phyloP scores from a whole-genome alignment of 257 asterid genomes.

The Jacaranda mimosifolia region DNA sequence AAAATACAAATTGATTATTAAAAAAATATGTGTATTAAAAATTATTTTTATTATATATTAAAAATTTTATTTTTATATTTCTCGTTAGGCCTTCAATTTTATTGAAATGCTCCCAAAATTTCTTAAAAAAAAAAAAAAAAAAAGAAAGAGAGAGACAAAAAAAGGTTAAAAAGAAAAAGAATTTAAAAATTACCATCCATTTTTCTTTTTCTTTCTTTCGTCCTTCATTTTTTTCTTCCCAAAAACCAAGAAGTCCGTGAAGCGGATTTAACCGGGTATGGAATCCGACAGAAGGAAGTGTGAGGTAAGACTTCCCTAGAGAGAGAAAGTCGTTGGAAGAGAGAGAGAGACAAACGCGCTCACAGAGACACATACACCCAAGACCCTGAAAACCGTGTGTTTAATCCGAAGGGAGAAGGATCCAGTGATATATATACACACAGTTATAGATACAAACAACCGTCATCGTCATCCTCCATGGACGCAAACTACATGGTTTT shows the following conservation, averaged over 20 bases:
- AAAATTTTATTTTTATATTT: no score
- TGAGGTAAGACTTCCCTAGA: constrained; percentile 33
- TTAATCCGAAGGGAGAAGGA: constrained; percentile 23
- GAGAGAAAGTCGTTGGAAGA: constrained; percentile 35
- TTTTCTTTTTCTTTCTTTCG: no score
- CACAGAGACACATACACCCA: constrained; percentile 23
- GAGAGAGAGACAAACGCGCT: constrained; percentile 40
- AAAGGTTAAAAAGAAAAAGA: no score
- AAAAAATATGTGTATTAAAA: no score
- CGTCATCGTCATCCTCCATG: constrained; percentile 29
- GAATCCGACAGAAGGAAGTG: constrained; percentile 40
- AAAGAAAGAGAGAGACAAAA: no score
- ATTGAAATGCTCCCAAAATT: no score
- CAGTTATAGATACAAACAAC: constrained; percentile 18
- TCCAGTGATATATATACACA: neutral
- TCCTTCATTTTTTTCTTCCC: no score
- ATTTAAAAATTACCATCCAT: no score
- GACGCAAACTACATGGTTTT: constrained; percentile 38
- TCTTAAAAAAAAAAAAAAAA: no score
- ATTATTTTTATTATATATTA: no score
- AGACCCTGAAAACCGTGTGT: constrained; percentile 36
- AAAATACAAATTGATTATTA: no score
- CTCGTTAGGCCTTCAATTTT: no score
- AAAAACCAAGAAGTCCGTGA: constrained; percentile 42
- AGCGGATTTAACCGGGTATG: constrained; percentile 42